A percentile compares a stretch with the other conserved stretches of the same genome.
Evolutionary conservation across 371 early-diverging fungal species (phyloP).

Genomic region (Syncephalastrum contaminatum): DNA sequence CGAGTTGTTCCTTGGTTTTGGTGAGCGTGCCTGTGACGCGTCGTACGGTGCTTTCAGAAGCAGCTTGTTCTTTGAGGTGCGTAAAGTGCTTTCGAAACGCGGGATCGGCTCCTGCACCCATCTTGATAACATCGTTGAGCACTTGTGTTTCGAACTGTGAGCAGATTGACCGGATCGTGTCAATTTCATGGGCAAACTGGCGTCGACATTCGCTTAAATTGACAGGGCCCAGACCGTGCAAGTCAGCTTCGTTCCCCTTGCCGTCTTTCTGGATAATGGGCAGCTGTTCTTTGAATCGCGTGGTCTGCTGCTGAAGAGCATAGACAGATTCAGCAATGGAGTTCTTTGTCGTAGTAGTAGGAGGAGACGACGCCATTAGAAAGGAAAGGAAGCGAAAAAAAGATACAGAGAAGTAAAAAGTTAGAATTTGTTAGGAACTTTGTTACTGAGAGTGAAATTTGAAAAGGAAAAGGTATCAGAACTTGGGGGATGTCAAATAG

Average conservation of each 20-base stretch:
- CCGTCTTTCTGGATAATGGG: too few relatives aligned
- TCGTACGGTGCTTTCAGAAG: conserved; percentile 50
- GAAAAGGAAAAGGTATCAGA: too few relatives aligned
- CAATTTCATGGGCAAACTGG: conserved; percentile 51
- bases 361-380: conserved; percentile 9
- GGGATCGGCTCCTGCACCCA: conserved; percentile 53
- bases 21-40: conserved; percentile 47
- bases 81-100: conserved; percentile 59
- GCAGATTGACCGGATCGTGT: conserved; percentile 53
- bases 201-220: conserved; percentile 48
- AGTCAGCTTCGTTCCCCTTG: conserved; percentile 15
- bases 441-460: too few relatives aligned
- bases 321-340: too few relatives aligned
- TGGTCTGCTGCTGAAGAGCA: too few relatives aligned
- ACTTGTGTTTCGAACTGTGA: conserved; percentile 61
- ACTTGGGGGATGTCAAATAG: too few relatives aligned
- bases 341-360: too few relatives aligned
- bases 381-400: not conserved
- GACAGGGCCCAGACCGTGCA: conserved; percentile 57
- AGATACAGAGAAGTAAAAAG: not conserved
- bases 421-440: not conserved
- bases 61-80: conserved; percentile 58
- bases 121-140: conserved; percentile 56
- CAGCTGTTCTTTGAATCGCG: too few relatives aligned
- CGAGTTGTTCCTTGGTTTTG: conserved; percentile 40